Evolutionary conservation across 805 yeast species (phyloP), one percentile per base, ranked within the genome.

Genomic region (Zygotorulaspora chibaensis): DNA sequence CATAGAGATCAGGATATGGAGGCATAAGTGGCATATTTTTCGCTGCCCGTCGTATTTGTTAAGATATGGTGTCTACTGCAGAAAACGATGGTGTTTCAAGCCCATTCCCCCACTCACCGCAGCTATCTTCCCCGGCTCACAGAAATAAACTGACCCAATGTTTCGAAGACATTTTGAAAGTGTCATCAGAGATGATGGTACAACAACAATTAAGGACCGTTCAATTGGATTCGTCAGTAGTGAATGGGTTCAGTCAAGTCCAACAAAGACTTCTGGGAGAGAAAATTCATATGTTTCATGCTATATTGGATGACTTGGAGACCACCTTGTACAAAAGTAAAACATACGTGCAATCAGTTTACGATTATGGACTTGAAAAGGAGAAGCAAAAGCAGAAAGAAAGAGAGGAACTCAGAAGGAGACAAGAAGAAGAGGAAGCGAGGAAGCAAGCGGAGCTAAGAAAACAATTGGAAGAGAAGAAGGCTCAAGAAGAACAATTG

Each of bases 121-220:
- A 33, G 9, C 12, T 33, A n/a, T 33, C 41, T 25, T 23, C 30
- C 6, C 42, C 35, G 18, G 38, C 28, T 18, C 48, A 54, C 25
- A 57, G 50, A 34, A 64, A 63, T 33, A 59, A 54, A 45, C 50
- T 64, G 13, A 60, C 66, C 3, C 58, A 56, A 31, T 62, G 67
- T 45, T 62, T 63, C 28, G 63, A 65, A 46, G 67, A 62, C 33
- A 60, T 65, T 10, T 46, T 65, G 54, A 57, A 50, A 39, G 54
- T 60, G 11, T 62, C 65, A 2, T 63, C 64, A 23, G 71, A 66
- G 36, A 56, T 65, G 64, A 47, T 65, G 46, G 54, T 62, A 2
- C 67, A 65, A 42, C 67, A 65, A 48, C 69, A 65, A 47, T 38
- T 63, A 36, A 65, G 62, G 40, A 62, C 66, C 2, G 62, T 63